A percentile compares a stretch with the other conserved stretches of the same genome.
Conservation (phyloP, 805 yeast genomes). For the Aciculoconidium aculeatum region DNA sequence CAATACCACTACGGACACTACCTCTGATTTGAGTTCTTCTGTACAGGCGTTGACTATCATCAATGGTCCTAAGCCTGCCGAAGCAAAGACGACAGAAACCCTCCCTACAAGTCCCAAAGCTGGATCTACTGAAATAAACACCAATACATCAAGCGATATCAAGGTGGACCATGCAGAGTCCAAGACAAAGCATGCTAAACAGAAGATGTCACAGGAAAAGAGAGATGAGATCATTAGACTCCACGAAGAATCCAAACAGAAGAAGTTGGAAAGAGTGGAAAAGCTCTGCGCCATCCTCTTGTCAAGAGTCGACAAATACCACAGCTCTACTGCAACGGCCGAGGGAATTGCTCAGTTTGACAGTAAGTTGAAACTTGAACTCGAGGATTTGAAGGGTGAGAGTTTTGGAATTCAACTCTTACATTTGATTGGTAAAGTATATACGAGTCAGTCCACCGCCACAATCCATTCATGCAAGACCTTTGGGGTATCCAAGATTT, state of each 20-base stretch:
- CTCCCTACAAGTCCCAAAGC: too few species aligned
- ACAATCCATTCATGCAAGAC: constrained; percentile 71
- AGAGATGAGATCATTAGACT: constrained; percentile 46
- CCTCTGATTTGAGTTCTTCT: too few species aligned
- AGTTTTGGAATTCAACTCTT: constrained; percentile 89
- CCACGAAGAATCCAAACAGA: constrained; percentile 50
- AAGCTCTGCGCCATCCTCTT: constrained; percentile 47
- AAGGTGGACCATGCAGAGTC: too few species aligned
- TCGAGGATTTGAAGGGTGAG: constrained; percentile 84
- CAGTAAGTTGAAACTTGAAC: constrained; percentile 51
- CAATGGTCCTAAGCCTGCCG: too few species aligned
- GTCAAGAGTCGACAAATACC: constrained; percentile 40
- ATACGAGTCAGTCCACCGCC: constrained; percentile 68
- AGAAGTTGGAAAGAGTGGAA: constrained; percentile 42
- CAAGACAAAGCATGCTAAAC: constrained; percentile 17
- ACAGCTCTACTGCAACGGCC: constrained; percentile 55
- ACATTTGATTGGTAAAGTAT: constrained; percentile 76
- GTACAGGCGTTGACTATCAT: too few species aligned
- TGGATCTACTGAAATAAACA: too few species aligned
- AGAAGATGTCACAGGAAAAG: constrained; percentile 27
- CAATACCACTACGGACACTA: constrained; percentile 4
- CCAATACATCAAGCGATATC: too few species aligned
- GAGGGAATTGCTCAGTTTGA: constrained; percentile 56
- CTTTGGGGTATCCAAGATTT: constrained; percentile 81
- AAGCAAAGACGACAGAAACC: too few species aligned